Percentiles rank a stretch among this genome's conserved stretches.
Evolutionary conservation across 179 eudicot species (phyloP).

Genomic region (Vitellaria paradoxa): DNA sequence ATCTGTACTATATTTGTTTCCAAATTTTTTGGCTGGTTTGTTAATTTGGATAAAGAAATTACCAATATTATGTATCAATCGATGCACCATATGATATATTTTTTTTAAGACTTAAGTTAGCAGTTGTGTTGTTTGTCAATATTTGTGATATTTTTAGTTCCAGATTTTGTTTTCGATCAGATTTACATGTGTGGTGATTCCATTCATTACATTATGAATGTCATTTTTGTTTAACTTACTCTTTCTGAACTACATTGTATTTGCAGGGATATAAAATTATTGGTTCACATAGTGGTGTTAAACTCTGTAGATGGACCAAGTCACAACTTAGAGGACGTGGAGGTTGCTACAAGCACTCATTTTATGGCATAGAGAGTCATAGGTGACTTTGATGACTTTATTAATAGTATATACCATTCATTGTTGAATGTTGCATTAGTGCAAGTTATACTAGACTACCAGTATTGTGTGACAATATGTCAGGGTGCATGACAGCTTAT

Average conservation of each 20-base stretch:
- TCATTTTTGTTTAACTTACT: not conserved
- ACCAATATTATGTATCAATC: not conserved
- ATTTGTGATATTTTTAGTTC: not conserved
- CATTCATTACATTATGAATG: not conserved
- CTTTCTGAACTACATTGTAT: not conserved
- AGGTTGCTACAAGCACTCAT: slow-evolving; percentile 99
- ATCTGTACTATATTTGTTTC: not conserved
- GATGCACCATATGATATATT: not conserved
- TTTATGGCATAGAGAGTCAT: slow-evolving; percentile 98
- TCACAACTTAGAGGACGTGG: slow-evolving; percentile 99
- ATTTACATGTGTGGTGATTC: not conserved
- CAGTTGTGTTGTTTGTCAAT: not conserved
- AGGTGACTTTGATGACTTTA: slow-evolving; percentile 40
- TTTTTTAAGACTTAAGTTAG: not conserved
- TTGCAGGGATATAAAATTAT: slow-evolving; percentile 95
- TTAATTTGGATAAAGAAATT: not conserved
- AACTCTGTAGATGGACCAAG: slow-evolving; percentile 96
- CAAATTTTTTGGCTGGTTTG: not conserved
- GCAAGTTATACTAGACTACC: not conserved
- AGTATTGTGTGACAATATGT: too few species aligned
- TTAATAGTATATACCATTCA: not conserved
- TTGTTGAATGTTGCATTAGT: not conserved
- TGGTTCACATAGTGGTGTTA: slow-evolving; percentile 99
- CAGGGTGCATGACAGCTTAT: not conserved
- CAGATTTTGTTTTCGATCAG: not conserved